phyloP scores from a whole-genome alignment of 352 stramenopile genomes.

The Halophytophthora polymorphica region DNA sequence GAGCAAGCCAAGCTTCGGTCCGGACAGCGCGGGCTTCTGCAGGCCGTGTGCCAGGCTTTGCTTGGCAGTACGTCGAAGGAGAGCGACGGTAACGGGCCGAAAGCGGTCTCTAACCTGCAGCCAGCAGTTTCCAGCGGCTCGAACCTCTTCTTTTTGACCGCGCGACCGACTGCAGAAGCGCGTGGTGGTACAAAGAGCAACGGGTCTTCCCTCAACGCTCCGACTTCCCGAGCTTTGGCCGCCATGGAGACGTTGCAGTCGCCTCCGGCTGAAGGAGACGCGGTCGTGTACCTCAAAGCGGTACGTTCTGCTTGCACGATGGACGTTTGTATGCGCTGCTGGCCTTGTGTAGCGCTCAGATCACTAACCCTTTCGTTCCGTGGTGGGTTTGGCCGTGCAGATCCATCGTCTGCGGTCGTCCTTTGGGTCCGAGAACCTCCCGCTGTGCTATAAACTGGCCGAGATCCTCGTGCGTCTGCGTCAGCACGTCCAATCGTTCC shows the following conservation, averaged over 20 bases:
- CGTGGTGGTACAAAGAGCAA: background rate
- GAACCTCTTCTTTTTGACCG: constrained; percentile 21
- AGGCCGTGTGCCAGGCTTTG: constrained; percentile 10
- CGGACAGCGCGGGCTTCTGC: constrained; percentile 7
- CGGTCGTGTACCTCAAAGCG: constrained; percentile 30
- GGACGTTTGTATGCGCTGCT: background rate
- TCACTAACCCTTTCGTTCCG: constrained; percentile 9
- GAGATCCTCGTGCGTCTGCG: constrained; percentile 35
- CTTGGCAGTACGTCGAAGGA: constrained; percentile 6
- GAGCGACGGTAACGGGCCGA: background rate
- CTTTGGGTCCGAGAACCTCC: constrained; percentile 11
- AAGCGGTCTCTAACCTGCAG: background rate
- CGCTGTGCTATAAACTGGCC: constrained; percentile 16
- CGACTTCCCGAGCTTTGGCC: background rate
- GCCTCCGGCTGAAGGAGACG: constrained; percentile 12
- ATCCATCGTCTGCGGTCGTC: constrained; percentile 27
- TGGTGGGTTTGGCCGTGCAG: constrained; percentile 12
- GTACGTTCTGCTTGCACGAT: constrained; percentile 13
- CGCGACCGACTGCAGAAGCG: background rate
- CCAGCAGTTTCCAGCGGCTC: background rate
- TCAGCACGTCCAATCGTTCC: constrained; percentile 30
- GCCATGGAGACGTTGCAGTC: constrained; percentile 14
- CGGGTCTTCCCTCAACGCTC: background rate
- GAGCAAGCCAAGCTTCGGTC: constrained; percentile 8
- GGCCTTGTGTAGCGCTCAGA: background rate